Base-by-base conservation (phyloP, 306 rosid genomes). In the Gleditsia sinensis region DNA sequence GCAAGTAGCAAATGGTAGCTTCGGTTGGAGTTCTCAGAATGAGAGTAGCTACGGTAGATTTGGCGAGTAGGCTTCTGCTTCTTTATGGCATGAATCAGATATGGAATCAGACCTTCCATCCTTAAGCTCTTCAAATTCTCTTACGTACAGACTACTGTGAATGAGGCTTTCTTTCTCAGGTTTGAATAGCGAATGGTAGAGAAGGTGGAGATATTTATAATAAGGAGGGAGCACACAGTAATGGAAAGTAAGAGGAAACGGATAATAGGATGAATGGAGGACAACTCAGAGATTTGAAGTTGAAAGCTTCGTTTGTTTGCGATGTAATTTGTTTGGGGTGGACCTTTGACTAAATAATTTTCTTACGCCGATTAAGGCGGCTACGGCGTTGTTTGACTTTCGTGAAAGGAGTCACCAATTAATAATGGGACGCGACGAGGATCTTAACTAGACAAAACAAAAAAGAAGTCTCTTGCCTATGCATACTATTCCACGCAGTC, bases 81-180 rank as follows among this genome's bases (percentile, higher is more conserved):
- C 83, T 70, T 89, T 24, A 89, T 34, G 11, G 76, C 92, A 42
- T 83, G 88, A 69, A 87, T n/a, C 7, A 89, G 78, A 80, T 70
- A 89, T 4, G 95, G 95, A 83, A 89, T 89, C 30, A 89, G 80
- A 4, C 95, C 95, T 45, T 89, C 95, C 95, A 89, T 89, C 24
- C 3, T 11, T 0, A 37, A 51, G 11, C 20, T 3, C n/a, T n/a
- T n/a, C n/a, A n/a, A n/a, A n/a, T n/a, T n/a, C n/a, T n/a, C n/a
- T n/a, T n/a, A n/a, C n/a, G n/a, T n/a, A n/a, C n/a, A n/a, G n/a
- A n/a, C n/a, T n/a, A n/a, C n/a, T n/a, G n/a, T n/a, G n/a, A n/a
- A n/a, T 61, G 32, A 9, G 19, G 6, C 2, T 19, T 16, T 23
- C 16, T 55, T 9, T 19, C 13, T 20, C 32, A 24, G 6, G 16